A percentile compares a stretch with the other conserved stretches of the same genome.
Conservation (phyloP, 2,329 filamentous ascomycete genomes). For the Verticillium nubilum region DNA sequence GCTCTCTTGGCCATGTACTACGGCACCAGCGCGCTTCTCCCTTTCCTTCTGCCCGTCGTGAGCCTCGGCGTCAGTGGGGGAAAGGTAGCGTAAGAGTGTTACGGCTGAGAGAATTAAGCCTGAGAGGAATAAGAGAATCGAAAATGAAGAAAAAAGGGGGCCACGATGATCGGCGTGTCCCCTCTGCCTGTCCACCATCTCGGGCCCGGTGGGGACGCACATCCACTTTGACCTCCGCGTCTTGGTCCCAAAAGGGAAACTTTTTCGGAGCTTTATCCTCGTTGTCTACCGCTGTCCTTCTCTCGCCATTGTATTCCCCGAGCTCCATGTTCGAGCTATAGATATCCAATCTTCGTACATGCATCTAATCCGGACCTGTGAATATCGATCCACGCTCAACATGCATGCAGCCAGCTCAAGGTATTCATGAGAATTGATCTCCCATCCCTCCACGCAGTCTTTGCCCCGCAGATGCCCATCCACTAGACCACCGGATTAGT, state of each 20-base stretch:
- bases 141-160: not conserved
- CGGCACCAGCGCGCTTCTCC: not conserved
- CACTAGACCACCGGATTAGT: not conserved
- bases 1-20: not conserved
- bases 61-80: not conserved
- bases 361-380: too few relatives aligned
- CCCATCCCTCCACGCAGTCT: not conserved
- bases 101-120: too few relatives aligned
- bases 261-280: not conserved
- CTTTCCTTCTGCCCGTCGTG: not conserved
- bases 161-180: not conserved
- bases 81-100: too few relatives aligned
- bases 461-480: not conserved
- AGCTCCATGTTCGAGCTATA: not conserved
- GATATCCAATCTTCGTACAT: not conserved
- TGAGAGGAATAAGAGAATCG: too few relatives aligned
- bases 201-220: not conserved
- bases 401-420: too few relatives aligned
- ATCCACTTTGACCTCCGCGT: not conserved
- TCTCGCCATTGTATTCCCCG: not conserved
- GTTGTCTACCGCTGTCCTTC: not conserved
- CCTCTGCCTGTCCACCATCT: not conserved
- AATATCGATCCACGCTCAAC: too few relatives aligned
- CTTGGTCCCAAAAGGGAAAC: not conserved
- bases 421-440: too few relatives aligned